These are phyloP conservation scores for Cryphonectria radicalis DNA, from an alignment of 2,329 filamentous ascomycete species.

Conservation along the genomic window DNA sequence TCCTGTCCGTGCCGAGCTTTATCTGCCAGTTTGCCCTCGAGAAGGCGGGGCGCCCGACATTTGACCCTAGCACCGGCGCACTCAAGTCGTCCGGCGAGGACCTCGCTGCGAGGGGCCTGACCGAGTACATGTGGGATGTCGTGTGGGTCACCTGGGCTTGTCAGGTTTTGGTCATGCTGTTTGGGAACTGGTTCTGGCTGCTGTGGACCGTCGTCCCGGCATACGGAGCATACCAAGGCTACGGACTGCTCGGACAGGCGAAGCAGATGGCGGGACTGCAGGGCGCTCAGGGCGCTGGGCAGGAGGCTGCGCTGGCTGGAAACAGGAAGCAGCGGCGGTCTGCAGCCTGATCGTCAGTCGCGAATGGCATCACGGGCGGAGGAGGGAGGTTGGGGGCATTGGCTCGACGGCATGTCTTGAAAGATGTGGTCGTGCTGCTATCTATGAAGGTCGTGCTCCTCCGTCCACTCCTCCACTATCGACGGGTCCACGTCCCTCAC, in stretches of 20 bases:
- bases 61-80: constrained; percentile 64
- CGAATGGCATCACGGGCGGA: background rate
- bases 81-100: constrained; percentile 84
- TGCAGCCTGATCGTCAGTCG: constrained; percentile 42
- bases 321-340: constrained; percentile 61
- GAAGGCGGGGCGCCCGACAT: constrained; percentile 77
- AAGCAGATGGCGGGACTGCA: constrained; percentile 57
- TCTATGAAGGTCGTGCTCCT: constrained; percentile 46
- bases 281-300: constrained; percentile 40
- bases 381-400: background rate
- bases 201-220: constrained; percentile 60
- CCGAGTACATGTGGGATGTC: constrained; percentile 98
- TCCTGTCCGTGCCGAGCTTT: constrained; percentile 76
- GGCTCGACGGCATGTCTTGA: background rate
- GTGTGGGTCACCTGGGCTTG: constrained; percentile 92
- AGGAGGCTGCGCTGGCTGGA: constrained; percentile 43
- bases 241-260: constrained; percentile 57
- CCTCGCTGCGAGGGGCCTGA: constrained; percentile 82
- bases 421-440: background rate
- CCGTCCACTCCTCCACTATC: constrained; percentile 58
- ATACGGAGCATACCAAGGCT: constrained; percentile 59
- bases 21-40: constrained; percentile 87
- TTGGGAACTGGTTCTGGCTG: constrained; percentile 77
- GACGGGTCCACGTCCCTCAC: constrained; percentile 59
- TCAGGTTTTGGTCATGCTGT: constrained; percentile 70